Evolutionary conservation across 2,329 filamentous ascomycete species (phyloP).

Genomic region (Lachnellula suecica): DNA sequence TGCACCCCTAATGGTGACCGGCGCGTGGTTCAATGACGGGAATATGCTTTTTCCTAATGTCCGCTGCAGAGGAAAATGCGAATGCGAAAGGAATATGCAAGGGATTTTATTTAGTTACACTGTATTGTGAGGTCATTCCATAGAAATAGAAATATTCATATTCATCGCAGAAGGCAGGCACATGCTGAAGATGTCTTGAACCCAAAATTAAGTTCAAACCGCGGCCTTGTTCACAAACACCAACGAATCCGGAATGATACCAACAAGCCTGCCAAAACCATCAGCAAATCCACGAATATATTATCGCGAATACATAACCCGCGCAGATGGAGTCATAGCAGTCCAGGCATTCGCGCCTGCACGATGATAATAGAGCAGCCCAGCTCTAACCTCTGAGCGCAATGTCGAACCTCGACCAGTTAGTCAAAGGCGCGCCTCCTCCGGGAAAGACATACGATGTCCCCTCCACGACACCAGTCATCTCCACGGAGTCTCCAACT

Average conservation of each 20-base stretch:
- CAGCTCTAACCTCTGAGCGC: slow-evolving; percentile 9
- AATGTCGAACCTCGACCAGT: slow-evolving; percentile 59
- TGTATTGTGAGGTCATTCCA: too few relatives aligned
- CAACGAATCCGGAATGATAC: too few relatives aligned
- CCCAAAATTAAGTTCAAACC: too few relatives aligned
- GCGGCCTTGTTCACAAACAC: too few relatives aligned
- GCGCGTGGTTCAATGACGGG: not conserved
- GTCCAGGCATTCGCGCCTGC: not conserved
- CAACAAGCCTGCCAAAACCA: too few relatives aligned
- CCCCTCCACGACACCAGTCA: slow-evolving; percentile 39
- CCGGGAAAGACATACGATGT: slow-evolving; percentile 45
- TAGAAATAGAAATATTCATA: too few relatives aligned
- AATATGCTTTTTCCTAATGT: not conserved
- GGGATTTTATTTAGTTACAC: too few relatives aligned
- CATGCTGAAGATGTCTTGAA: too few relatives aligned
- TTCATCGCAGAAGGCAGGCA: too few relatives aligned
- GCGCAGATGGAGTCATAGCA: not conserved
- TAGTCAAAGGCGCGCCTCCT: slow-evolving; percentile 85
- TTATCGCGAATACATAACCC: not conserved
- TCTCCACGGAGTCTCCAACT: slow-evolving; percentile 33
- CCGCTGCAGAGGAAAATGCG: not conserved
- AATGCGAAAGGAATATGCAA: not conserved
- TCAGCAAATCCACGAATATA: not conserved
- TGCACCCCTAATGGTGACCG: too few relatives aligned
- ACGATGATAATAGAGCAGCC: slow-evolving; percentile 20